Conservation (phyloP, 129 eudicot genomes). For the Heracleum sosnowskyi region DNA sequence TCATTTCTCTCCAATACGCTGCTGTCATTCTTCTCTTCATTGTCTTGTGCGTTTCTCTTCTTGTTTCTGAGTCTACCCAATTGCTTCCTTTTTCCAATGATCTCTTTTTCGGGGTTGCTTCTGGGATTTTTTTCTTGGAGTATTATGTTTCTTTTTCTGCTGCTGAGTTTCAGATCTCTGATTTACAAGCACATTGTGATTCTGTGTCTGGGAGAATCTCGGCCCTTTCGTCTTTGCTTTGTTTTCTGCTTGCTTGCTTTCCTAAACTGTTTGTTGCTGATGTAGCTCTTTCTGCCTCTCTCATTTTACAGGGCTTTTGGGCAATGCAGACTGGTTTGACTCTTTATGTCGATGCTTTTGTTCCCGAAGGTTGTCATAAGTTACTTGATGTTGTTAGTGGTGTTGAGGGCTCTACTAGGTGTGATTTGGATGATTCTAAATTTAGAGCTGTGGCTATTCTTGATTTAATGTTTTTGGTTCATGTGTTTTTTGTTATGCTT, state of each 20-base stretch:
- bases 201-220: conserved; percentile 52
- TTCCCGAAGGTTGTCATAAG: conserved; percentile 87
- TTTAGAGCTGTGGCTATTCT: conserved; percentile 76
- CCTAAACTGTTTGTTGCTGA: conserved; percentile 71
- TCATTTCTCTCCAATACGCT: conserved; percentile 74
- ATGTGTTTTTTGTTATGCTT: conserved; percentile 52
- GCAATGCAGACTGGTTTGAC: conserved; percentile 72
- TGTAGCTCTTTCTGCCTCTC: conserved; percentile 45
- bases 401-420: conserved; percentile 82
- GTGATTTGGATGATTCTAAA: conserved; percentile 75
- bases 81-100: conserved; percentile 63
- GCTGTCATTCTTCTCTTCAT: conserved; percentile 56
- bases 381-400: conserved; percentile 77
- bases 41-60: conserved; percentile 41
- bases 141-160: conserved; percentile 49
- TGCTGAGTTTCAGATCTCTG: conserved; percentile 55
- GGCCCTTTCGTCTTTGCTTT: conserved; percentile 44
- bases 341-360: conserved; percentile 71
- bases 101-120: conserved; percentile 58
- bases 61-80: conserved; percentile 51
- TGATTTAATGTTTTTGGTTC: conserved; percentile 64
- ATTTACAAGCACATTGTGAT: conserved; percentile 66
- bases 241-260: conserved; percentile 51
- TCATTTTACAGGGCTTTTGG: conserved; percentile 81
- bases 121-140: conserved; percentile 61